These are phyloP conservation scores for Macroventuria anomochaeta DNA, from an alignment of 2,329 filamentous ascomycete genomes.

Conservation along the genomic window DNA sequence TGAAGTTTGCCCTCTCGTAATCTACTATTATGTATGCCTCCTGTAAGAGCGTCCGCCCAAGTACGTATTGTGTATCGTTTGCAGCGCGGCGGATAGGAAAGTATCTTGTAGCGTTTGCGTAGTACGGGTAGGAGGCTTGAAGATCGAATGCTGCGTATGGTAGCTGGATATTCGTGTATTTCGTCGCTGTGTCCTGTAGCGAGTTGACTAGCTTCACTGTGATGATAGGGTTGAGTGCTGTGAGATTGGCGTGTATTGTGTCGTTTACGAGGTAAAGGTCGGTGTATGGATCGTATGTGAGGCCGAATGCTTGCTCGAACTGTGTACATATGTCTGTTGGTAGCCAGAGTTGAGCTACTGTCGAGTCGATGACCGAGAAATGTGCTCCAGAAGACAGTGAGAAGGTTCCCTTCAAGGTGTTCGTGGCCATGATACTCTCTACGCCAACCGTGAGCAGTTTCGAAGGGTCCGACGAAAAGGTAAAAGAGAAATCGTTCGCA, in stretches of 20 bases:
- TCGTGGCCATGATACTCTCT: slow-evolving; percentile 40
- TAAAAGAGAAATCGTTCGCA: slow-evolving; percentile 39
- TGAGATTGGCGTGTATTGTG: slow-evolving; percentile 43
- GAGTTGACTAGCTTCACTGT: slow-evolving; percentile 48
- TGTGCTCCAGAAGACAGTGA: slow-evolving; percentile 40
- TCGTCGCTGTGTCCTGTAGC: slow-evolving; percentile 36
- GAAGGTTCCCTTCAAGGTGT: slow-evolving; percentile 44
- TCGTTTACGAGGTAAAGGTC: slow-evolving; percentile 51
- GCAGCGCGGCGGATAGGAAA: slow-evolving; percentile 69
- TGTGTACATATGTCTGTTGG: slow-evolving; percentile 48
- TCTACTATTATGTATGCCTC: slow-evolving; percentile 63
- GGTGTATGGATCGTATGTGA: slow-evolving; percentile 47
- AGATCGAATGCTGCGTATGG: slow-evolving; percentile 59
- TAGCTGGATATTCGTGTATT: slow-evolving; percentile 52
- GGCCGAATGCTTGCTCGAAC: slow-evolving; percentile 50
- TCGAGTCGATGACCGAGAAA: slow-evolving; percentile 51
- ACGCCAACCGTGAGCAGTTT: slow-evolving; percentile 44
- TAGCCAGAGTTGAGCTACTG: slow-evolving; percentile 52
- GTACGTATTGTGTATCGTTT: slow-evolving; percentile 62
- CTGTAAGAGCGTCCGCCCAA: slow-evolving; percentile 72
- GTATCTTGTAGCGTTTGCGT: slow-evolving; percentile 69
- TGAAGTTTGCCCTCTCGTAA: slow-evolving; percentile 56
- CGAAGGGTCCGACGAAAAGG: slow-evolving; percentile 41
- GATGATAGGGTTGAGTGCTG: slow-evolving; percentile 42
- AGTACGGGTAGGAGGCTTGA: slow-evolving; percentile 57